Base-by-base conservation (phyloP, 768 basidiomycete species). In the Zangia roseola region DNA sequence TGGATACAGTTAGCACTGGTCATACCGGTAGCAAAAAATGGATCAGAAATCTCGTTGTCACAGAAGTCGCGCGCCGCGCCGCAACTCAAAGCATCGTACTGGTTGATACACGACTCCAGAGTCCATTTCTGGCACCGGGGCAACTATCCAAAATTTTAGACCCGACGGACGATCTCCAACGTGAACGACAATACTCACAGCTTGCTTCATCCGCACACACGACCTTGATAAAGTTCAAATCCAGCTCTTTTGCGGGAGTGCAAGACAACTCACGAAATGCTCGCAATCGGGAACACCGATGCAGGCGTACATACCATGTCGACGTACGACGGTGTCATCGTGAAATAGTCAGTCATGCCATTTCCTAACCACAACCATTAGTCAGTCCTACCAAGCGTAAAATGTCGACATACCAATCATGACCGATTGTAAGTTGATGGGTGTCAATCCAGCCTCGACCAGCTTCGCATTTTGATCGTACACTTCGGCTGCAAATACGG, bases 1-100 rank as follows among this genome's bases (percentile, higher is more conserved):
- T 26, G 3, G 5, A 6, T 24, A 10, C 7, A 65, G 34, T 64
- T 17, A 31, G 41, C 21, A n/a, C 10, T n/a, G 17, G 23, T 47
- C 59, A 64, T 53, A 74, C 73, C 74, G 1, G 64, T 68, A 6
- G 48, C 40, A 12, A 49, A 14, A 53, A 67, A 74, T 0, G 66
- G 65, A 0, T 9, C 47, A 0, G 24, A 14, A 21, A 75, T 47
- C 54, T 82, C 74, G n/a, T 58, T 66, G 24, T 78, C 70, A 61
- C 91, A 94, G 61, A 91, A 91, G 34, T 54, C 64, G 40, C 78
- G 71, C 7, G 90, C 87, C 14, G 83, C 88, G 9, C 72, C 69
- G 56, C 91, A 94, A 55, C 77, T 74, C 52, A 88, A 78, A 6
- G 72, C 63, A 60, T 94, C 90, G 52, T 83, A 86, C 13, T 69